Base-by-base conservation (phyloP, 2,329 filamentous ascomycete genomes). In the Colletotrichum shisoi region DNA sequence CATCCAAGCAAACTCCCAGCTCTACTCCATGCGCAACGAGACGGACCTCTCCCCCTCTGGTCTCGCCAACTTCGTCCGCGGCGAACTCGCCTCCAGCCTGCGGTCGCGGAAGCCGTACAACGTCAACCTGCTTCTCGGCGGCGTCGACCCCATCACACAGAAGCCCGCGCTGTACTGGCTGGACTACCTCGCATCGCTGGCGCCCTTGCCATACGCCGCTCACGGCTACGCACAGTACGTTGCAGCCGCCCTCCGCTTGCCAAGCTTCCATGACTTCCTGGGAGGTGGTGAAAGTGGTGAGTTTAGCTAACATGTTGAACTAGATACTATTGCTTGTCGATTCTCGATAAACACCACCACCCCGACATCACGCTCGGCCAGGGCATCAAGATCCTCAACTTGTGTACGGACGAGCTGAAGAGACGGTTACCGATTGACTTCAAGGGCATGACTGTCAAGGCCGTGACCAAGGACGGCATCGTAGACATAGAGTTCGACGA, bases 1-100 rank as follows among this genome's bases (percentile, higher is more conserved):
- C 83, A 96, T 99, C 79, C 94, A 98, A 87, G 94, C 94, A 78
- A 99, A 99, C 80, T 90, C 95, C 71, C 93, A 97, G 82, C 91
- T 99, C 77, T 99, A 99, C 83, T 93, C 92, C 72, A 99, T 98
- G 94, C 93, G 96, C 77, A 98, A 98, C 79, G 91, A 93, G 80
- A 91, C 91, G 76, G 93, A 97, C 75, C 88, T 99, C 69, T 93
- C 92, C 51, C 94, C 95, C 11, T 89, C 90, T 42, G 95, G 93
- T 45, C 89, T 97, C 63, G 92, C 94, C 70, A 89, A 92, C 83
- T 99, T 97, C 78, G 93, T 99, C 73, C 92, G 95, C 72, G 91
- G 91, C 77, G 94, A 99, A 82, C 89, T 99, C 70, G 95, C 96
- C 51, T 90, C 89, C 69, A 95, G 93, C 77, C 83, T 99, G 78